Percentiles rank a stretch among this genome's conserved stretches.
Conservation (phyloP, 2,329 filamentous ascomycete species). For the Exophiala bonariae region DNA sequence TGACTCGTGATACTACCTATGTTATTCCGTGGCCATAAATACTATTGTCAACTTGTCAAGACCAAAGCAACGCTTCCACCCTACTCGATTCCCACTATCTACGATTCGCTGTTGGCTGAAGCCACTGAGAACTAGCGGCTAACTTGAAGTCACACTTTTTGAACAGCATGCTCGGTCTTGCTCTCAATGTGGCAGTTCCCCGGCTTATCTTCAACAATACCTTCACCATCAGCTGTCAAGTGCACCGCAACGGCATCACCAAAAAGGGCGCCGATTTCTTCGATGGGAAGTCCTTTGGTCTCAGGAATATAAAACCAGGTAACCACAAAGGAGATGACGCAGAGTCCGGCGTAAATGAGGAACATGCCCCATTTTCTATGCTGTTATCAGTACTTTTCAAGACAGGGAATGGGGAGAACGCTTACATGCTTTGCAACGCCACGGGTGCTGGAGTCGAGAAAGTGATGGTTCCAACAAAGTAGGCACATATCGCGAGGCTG, state of each 20-base stretch:
- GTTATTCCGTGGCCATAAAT: no score
- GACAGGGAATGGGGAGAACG: neutral
- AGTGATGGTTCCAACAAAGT: constrained; percentile 1
- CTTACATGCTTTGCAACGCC: constrained; percentile 3
- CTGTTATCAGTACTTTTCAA: neutral
- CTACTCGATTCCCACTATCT: no score
- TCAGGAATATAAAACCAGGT: neutral
- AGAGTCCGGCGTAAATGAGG: constrained; percentile 1
- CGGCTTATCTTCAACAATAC: neutral
- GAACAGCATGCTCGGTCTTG: no score
- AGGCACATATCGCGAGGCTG: neutral
- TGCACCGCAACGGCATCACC: neutral
- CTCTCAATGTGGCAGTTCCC: no score
- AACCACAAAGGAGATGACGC: neutral
- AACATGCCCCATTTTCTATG: neutral
- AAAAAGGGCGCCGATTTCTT: constrained; percentile 2
- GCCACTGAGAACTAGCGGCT: no score
- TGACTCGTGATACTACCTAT: no score
- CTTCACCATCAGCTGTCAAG: neutral
- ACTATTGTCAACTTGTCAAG: no score
- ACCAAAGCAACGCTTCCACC: no score
- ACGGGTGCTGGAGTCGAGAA: neutral
- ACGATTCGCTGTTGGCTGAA: no score
- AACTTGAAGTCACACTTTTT: no score
- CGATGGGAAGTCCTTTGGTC: neutral